These are phyloP conservation scores for Calonectria henricotiae DNA, from an alignment of 2,329 filamentous ascomycete genomes.

Conservation along the genomic window DNA sequence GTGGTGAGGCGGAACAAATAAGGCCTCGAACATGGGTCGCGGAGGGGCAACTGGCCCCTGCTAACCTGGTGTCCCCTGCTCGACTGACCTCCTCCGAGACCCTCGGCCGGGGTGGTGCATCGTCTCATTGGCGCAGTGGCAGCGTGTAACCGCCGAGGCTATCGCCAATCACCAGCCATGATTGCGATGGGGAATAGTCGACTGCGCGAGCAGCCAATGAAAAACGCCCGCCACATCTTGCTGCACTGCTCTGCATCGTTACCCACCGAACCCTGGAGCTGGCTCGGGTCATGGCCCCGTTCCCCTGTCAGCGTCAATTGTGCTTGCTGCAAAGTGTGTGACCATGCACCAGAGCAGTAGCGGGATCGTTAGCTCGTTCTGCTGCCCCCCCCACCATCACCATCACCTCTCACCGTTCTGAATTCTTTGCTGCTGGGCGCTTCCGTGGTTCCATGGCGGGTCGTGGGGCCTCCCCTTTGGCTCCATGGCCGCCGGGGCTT, in stretches of 20 bases:
- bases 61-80: conserved; percentile 23
- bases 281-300: conserved; percentile 20
- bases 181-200: conserved; percentile 32
- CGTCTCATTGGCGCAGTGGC: conserved; percentile 56
- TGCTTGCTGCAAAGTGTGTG: conserved; percentile 29
- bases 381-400: not conserved
- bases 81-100: not conserved
- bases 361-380: not conserved
- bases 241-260: conserved; percentile 6
- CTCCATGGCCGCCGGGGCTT: not conserved
- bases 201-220: conserved; percentile 21
- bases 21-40: conserved; percentile 17
- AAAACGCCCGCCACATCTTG: too few relatives aligned
- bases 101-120: conserved; percentile 46
- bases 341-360: conserved; percentile 2
- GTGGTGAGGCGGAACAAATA: conserved; percentile 18
- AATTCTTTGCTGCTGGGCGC: not conserved
- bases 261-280: conserved; percentile 1
- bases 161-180: conserved; percentile 54
- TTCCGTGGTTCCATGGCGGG: conserved; percentile 10
- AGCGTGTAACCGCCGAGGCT: conserved; percentile 61
- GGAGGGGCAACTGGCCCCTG: not conserved
- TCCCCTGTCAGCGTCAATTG: conserved; percentile 22
- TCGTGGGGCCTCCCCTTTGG: conserved; percentile 7
- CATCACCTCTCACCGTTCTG: conserved; percentile 31